Evolutionary conservation across 1,284 basidiomycete species (phyloP).

Genomic region (Volvariella volvacea): DNA sequence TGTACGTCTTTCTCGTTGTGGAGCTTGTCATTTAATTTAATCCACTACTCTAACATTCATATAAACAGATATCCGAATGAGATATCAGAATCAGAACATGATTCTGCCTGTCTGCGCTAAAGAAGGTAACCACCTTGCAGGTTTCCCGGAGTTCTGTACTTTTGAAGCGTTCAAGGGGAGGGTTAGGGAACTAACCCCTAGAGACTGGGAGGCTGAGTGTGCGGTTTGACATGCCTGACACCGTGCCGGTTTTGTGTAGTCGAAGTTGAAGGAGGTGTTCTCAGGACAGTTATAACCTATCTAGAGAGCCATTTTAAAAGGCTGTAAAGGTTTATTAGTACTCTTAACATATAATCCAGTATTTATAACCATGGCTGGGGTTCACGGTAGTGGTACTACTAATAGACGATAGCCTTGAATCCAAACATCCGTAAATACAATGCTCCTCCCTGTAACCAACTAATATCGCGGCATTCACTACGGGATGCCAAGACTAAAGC

Average conservation of each 20-base stretch:
- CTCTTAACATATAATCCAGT: neutral
- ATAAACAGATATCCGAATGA: constrained; percentile 61
- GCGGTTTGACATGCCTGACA: constrained; percentile 11
- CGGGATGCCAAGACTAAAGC: constrained; percentile 44
- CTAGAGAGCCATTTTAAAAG: no score
- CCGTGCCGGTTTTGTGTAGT: neutral
- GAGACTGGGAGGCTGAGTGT: constrained; percentile 62
- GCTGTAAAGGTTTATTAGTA: no score
- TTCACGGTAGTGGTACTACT: no score
- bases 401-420: no score
- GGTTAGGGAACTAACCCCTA: constrained; percentile 56
- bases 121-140: constrained; percentile 62
- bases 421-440: no score
- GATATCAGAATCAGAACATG: constrained; percentile 70
- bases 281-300: neutral
- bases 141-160: constrained; percentile 73
- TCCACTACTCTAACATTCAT: no score
- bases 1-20: constrained; percentile 29
- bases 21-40: no score
- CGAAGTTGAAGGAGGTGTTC: neutral
- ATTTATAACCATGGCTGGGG: neutral
- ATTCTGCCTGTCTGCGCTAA: constrained; percentile 61
- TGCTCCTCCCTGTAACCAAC: no score
- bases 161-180: constrained; percentile 60
- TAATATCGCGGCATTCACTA: neutral